Evolutionary conservation across 139 green algal species (phyloP), one percentile per base, ranked within the genome.

Genomic region (Pseudopediastrum boryanum): DNA sequence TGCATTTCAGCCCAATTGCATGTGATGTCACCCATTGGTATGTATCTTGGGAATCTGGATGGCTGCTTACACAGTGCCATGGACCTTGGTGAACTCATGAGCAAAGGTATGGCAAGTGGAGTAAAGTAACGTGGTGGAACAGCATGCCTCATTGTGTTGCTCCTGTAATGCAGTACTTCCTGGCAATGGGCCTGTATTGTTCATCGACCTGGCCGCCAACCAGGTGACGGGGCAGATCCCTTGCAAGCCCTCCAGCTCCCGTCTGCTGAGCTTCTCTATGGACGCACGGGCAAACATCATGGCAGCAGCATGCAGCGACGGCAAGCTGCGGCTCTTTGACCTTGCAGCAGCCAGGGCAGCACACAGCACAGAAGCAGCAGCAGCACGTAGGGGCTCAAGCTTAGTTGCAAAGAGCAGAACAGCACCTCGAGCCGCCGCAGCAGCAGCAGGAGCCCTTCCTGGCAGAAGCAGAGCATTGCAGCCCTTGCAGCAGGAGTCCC

Each of bases 261-360:
- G 62, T 29, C 78, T 79, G 50, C 64, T 56, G 36, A 43, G 33
- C 13, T 83, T 90, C 61, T 75, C 39, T 41, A 69, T 85, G 65
- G 88, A 92, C n/a, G 35, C 38, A 2, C 48, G 76, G 0, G 76
- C 59, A 39, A 87, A 90, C 75, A 71, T 56, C 50, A 64, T 89
- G 71, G 88, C 85, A 33, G 62, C 83, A 5, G 50, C 81, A 6
- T 75, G 83, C 19, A 62, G 62, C 16, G 79, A 90, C 12, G 88
- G 88, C 31, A 44, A 84, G 74, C 72, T 86, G 27, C 39, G 52
- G 1, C 46, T 92, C 51, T 87, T 85, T 52, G 84, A 89, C 54
- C 82, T 92, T 50, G 75, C 73, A 4, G 76, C 35, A 12, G 29
- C 73, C 0, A 41, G 82, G 21, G 68, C 44, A 25, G 48, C 81